Conservation (phyloP, 2,329 filamentous ascomycete genomes). For the Pseudonectria foliicola region DNA sequence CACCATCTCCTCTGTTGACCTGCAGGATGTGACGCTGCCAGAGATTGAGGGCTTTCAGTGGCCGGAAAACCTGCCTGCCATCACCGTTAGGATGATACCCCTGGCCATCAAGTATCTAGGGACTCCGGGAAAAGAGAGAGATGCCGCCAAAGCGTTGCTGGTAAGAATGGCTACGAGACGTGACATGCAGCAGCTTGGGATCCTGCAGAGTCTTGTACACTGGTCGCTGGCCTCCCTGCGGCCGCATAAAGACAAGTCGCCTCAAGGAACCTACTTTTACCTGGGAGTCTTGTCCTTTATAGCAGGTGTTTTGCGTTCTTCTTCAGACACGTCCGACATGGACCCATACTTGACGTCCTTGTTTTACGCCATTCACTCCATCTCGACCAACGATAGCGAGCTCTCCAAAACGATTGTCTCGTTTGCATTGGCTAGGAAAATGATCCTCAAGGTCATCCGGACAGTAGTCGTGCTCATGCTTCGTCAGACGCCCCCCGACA, state of each 20-base stretch:
- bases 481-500: conserved; percentile 38
- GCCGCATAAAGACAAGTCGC: conserved; percentile 29
- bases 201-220: conserved; percentile 59
- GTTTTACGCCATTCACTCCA: conserved; percentile 55
- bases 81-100: conserved; percentile 63
- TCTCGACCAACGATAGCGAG: conserved; percentile 45
- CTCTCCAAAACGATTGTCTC: conserved; percentile 51
- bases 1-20: conserved; percentile 64
- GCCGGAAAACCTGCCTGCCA: conserved; percentile 55
- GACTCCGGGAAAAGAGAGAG: conserved; percentile 76
- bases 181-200: conserved; percentile 76
- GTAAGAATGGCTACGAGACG: conserved; percentile 74
- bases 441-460: conserved; percentile 76
- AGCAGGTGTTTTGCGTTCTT: conserved; percentile 61
- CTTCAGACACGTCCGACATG: conserved; percentile 69
- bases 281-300: conserved; percentile 77
- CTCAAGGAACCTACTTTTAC: conserved; percentile 60
- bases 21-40: conserved; percentile 38
- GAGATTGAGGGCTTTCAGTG: conserved; percentile 44
- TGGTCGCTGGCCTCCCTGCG: conserved; percentile 63
- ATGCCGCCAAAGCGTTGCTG: conserved; percentile 77
- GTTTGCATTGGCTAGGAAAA: conserved; percentile 75
- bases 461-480: conserved; percentile 63
- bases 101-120: conserved; percentile 65
- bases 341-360: conserved; percentile 57